Conservation (phyloP, 106 monocot species). For the Vanilla planifolia region DNA sequence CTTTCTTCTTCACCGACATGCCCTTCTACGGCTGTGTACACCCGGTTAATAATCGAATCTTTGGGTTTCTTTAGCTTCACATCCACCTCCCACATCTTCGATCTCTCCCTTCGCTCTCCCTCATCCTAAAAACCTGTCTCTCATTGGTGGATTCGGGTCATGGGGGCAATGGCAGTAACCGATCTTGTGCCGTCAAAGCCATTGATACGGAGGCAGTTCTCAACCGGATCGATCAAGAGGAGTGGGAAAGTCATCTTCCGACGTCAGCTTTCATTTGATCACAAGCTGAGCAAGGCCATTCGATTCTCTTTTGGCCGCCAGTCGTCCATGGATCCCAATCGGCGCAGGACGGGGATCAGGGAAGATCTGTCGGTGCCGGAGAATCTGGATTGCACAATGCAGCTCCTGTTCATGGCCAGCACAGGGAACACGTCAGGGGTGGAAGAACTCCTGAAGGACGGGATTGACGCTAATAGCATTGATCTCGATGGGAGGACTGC, state of each 20-base stretch:
- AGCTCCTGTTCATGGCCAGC: constrained; percentile 70
- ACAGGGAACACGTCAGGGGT: constrained; percentile 56
- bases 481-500: constrained; percentile 87
- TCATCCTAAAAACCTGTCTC: neutral
- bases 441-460: constrained; percentile 44
- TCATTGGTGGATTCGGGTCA: neutral
- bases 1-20: neutral
- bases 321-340: constrained; percentile 47
- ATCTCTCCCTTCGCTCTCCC: neutral
- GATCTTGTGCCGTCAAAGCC: constrained; percentile 17
- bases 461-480: constrained; percentile 76
- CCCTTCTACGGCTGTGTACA: neutral
- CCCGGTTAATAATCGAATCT: neutral
- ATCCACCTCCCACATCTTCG: constrained; percentile 1
- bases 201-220: constrained; percentile 38
- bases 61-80: neutral
- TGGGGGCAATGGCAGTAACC: constrained; percentile 24
- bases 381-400: constrained; percentile 74
- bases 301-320: constrained; percentile 48
- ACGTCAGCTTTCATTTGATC: constrained; percentile 42
- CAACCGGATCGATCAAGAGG: constrained; percentile 31
- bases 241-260: constrained; percentile 28
- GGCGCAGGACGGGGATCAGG: constrained; percentile 15
- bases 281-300: constrained; percentile 1
- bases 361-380: constrained; percentile 56